Evolutionary conservation across 2,329 filamentous ascomycete species (phyloP).

Genomic region (Aspergillus glaucus): DNA sequence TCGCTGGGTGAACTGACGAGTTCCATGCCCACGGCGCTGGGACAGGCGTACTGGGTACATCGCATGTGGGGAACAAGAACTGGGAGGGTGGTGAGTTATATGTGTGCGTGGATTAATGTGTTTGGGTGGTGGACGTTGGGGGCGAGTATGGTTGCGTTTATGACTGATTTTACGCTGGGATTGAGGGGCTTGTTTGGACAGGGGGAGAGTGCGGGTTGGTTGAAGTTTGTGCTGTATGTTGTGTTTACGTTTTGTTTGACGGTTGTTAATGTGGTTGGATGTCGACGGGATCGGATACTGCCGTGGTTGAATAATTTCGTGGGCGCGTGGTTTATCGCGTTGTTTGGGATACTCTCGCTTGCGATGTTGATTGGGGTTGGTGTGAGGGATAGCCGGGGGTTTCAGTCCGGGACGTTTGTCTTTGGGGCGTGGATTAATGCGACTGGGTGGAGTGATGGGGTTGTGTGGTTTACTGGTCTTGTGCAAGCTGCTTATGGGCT

Average conservation of each 20-base stretch:
- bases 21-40: conserved; percentile 55
- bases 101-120: conserved; percentile 56
- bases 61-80: conserved; percentile 33
- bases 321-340: conserved; percentile 46
- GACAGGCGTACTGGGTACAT: conserved; percentile 55
- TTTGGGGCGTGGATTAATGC: conserved; percentile 49
- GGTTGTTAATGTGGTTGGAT: conserved; percentile 47
- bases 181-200: conserved; percentile 51
- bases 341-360: conserved; percentile 49
- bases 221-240: conserved; percentile 51
- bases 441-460: conserved; percentile 49
- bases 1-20: conserved; percentile 53
- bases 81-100: conserved; percentile 49
- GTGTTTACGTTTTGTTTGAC: conserved; percentile 45
- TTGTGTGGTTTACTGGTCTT: conserved; percentile 54
- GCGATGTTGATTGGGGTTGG: conserved; percentile 50
- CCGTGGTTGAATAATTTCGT: conserved; percentile 54
- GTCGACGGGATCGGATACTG: conserved; percentile 43
- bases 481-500: conserved; percentile 53
- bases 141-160: conserved; percentile 52
- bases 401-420: conserved; percentile 47
- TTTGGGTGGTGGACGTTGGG: conserved; percentile 56
- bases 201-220: conserved; percentile 48
- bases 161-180: conserved; percentile 53
- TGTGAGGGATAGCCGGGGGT: conserved; percentile 38